Base-by-base conservation (phyloP, 805 yeast species). In the Cyberlindnera mrakii region DNA sequence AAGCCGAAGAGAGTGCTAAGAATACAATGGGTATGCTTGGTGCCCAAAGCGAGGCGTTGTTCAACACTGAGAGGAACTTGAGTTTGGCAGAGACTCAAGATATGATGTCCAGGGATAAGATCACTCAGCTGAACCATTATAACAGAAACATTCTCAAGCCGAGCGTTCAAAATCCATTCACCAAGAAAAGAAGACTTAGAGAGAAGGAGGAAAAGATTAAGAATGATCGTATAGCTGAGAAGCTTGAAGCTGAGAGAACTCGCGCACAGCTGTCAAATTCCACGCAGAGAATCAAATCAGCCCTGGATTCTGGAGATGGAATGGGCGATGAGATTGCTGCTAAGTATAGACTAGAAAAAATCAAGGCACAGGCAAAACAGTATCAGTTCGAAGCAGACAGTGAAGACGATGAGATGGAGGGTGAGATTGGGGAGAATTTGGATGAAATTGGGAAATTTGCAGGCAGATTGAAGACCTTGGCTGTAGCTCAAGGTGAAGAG, bases 11-110 rank as follows among this genome's bases (percentile, higher is more conserved):
- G 47, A 71, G 82, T 6, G 91, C 88, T 31, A 70, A 81, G 49
- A 90, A 91, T 59, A 84, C 97, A 0, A 65, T 91, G 49, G 97
- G 96, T 25, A 78, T 87, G 78, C 72, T 93, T 39, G 99, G 99
- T 20, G 77, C 90, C n/a, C 98, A 93, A 63, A 80, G 93, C 44
- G 96, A 89, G 59, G 72, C 87, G 39, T 69, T 93, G 49, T 85
- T 83, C 61, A 79, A 78, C 55, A 80, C 90, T 17, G 96, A 93
- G 59, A 77, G 78, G 50, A 82, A 82, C 51, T 67, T 91, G 52
- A 77, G 85, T 42, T 66, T 85, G 42, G 87, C 95, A 41, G 84
- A 81, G 45, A 82, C 87, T 3, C 96, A 89, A 60, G 85, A 86
- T 45, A 71, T 80, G 52, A 76, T 85, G 42, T 95, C 95, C 5